A percentile compares a stretch with the other conserved stretches of the same genome.
phyloP scores from a whole-genome alignment of 2,329 filamentous ascomycete species.

The Gremmenia infestans region DNA sequence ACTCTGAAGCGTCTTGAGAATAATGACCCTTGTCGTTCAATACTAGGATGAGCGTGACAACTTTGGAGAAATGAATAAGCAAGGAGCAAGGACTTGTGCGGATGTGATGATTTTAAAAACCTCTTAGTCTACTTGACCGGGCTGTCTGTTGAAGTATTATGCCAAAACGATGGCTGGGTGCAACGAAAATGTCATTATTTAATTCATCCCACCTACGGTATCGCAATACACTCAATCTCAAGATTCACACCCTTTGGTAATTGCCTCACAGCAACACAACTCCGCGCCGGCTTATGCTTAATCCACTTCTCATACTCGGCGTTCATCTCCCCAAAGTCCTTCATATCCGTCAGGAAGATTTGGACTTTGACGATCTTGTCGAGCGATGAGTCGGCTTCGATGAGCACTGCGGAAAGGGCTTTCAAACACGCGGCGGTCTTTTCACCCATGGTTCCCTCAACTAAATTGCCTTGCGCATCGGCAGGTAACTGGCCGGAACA shows the following conservation, averaged over 20 bases:
- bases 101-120: no score
- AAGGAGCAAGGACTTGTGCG: no score
- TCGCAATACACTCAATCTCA: constrained; percentile 85
- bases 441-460: constrained; percentile 55
- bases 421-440: constrained; percentile 60
- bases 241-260: constrained; percentile 82
- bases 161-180: no score
- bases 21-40: no score
- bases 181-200: no score
- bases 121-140: no score
- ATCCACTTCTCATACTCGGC: constrained; percentile 80
- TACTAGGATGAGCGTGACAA: no score
- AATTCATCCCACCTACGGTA: constrained; percentile 36
- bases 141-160: no score
- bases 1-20: no score
- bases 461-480: constrained; percentile 24
- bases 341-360: constrained; percentile 91
- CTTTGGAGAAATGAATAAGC: no score
- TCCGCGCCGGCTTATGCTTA: constrained; percentile 77
- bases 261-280: constrained; percentile 85
- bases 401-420: constrained; percentile 80
- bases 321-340: constrained; percentile 83
- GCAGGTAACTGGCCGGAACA: constrained; percentile 50
- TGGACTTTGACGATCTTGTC: constrained; percentile 83
- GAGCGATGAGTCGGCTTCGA: constrained; percentile 73